Conservation (phyloP, 2,329 filamentous ascomycete genomes). For the Orbilia oligospora region DNA sequence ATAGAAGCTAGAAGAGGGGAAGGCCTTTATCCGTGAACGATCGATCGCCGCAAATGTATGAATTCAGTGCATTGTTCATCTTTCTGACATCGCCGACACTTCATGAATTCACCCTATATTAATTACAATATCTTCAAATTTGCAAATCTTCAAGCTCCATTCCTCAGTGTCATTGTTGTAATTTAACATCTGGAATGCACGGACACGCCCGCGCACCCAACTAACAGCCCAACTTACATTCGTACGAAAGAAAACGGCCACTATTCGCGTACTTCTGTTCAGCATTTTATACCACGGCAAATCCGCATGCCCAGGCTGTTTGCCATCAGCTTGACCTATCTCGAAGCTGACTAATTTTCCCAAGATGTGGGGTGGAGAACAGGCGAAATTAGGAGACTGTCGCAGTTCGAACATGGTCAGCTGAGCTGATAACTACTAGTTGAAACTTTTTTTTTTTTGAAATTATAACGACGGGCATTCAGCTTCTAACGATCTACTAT, state of each 20-base stretch:
- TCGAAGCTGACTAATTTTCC: conserved; percentile 47
- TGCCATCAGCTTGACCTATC: conserved; percentile 30
- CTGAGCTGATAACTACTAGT: conserved; percentile 42
- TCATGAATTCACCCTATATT: too few relatives aligned
- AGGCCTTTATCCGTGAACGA: neutral
- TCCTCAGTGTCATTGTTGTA: conserved; percentile 22
- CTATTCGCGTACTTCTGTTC: conserved; percentile 12
- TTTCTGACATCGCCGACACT: conserved; percentile 10
- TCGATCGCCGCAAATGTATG: conserved; percentile 8
- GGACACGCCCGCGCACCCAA: conserved; percentile 24
- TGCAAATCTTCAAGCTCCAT: conserved; percentile 2
- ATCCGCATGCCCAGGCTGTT: conserved; percentile 37
- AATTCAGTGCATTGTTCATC: neutral
- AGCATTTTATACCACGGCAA: conserved; percentile 25
- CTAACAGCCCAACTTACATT: conserved; percentile 20
- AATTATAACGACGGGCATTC: conserved; percentile 30
- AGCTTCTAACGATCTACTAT: conserved; percentile 20
- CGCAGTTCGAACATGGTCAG: conserved; percentile 45
- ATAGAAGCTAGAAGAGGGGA: conserved; percentile 10
- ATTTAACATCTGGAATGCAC: conserved; percentile 44
- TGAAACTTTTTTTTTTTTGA: conserved; percentile 23
- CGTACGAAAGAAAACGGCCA: conserved; percentile 22
- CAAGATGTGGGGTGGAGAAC: conserved; percentile 50
- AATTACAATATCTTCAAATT: neutral
- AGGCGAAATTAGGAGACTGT: conserved; percentile 40